Evolutionary conservation across 208 protist genomes (phyloP), one percentile per base, ranked within the genome.

Genomic region (Crithidia fasciculata): DNA sequence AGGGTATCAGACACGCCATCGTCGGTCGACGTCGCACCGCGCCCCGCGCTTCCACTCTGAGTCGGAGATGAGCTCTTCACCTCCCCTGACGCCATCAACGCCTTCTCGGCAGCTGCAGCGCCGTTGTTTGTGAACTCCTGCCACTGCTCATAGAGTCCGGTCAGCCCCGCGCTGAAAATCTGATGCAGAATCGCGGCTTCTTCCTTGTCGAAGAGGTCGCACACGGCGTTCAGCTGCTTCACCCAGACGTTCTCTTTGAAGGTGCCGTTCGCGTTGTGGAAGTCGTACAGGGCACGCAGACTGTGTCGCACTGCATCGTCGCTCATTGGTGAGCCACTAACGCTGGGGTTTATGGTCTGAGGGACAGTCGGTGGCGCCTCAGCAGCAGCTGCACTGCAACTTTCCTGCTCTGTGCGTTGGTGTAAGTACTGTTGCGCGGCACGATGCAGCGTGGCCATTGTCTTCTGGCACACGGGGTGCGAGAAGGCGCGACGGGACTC

Each of bases 51-150:
- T 50, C 16, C 37, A 0, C 19, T 10, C 36, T 16, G 19, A 39
- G 53, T 65, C 16, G 59, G 9, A n/a, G 9, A 8, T 13, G 36
- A 16, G 3, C 28, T 18, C 15, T 28, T 28, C 28, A 63, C 69
- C 43, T 70, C 63, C 16, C 47, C 60, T 1, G 28, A 28, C 28
- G 28, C 28, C 28, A 28, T 28, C 53, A 77, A 56, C 64, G 57
- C 72, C 45, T 60, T 77, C 64, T 77, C 64, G 5, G 72, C 64
- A 5, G 72, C 72, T 2, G 65, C 65, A 18, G 43, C 49, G 64
- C 64, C 57, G 65, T 72, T 77, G 65, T 77, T 71, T 9, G 61
- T 69, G 53, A 77, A 72, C 15, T 64, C 64, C n/a, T 45, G 47
- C 64, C 63, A 77, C 58, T 77, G 55, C n/a, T 44, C 2, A 47